phyloP scores from a whole-genome alignment of 306 rosid species.

The Quercus aquifolioides region DNA sequence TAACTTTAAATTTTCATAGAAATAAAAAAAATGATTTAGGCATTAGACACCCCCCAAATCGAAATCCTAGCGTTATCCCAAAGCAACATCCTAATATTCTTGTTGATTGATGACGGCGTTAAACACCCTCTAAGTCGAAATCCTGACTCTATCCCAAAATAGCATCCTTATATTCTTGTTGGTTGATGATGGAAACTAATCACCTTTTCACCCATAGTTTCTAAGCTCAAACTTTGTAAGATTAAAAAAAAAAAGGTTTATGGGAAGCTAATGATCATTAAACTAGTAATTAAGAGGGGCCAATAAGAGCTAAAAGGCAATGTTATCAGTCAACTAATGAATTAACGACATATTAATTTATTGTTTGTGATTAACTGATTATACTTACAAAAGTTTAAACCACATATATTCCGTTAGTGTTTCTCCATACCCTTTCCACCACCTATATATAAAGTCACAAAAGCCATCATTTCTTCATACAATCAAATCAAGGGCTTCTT shows the following conservation, averaged over 20 bases:
- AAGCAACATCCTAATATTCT: background rate
- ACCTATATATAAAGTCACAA: background rate
- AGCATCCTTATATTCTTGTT: no score
- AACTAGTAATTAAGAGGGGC: background rate
- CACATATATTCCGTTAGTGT: background rate
- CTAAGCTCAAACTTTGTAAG: background rate
- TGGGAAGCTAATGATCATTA: background rate
- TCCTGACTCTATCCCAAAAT: no score
- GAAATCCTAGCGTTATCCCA: no score
- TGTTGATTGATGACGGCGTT: background rate
- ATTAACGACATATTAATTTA: background rate
- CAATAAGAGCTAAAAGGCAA: background rate
- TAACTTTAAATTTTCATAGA: no score
- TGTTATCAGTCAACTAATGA: background rate
- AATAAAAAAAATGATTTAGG: no score
- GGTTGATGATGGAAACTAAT: background rate
- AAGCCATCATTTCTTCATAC: background rate
- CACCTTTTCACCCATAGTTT: background rate
- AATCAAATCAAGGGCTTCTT: conserved; percentile 8
- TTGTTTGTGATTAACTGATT: no score
- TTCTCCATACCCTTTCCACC: background rate
- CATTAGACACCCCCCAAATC: no score
- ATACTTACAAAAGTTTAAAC: background rate
- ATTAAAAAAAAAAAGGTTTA: background rate
- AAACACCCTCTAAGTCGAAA: no score